A percentile compares a stretch with the other conserved stretches of the same genome.
Conservation (phyloP, 306 rosid genomes). For the Potentilla sterilis region DNA sequence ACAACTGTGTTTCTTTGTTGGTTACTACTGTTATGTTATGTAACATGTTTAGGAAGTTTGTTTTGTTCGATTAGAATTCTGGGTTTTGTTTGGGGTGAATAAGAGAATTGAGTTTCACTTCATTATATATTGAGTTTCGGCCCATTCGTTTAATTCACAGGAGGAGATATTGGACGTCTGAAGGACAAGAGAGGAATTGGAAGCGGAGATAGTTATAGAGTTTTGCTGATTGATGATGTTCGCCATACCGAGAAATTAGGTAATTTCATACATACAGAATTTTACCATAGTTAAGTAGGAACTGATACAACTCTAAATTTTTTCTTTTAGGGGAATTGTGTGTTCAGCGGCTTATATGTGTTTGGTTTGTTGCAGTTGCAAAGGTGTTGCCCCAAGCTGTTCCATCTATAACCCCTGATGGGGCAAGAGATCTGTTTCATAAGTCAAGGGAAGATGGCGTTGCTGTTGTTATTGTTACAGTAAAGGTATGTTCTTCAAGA, state of each 20-base stretch:
- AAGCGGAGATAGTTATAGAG: constrained; percentile 30
- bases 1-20: not conserved
- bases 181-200: constrained; percentile 22
- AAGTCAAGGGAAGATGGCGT: constrained; percentile 24
- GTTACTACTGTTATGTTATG: not conserved
- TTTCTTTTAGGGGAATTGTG: not conserved
- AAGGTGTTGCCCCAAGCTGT: constrained; percentile 30
- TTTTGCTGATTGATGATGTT: constrained; percentile 30
- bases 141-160: not conserved
- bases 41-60: not conserved
- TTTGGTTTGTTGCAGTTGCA: constrained; percentile 17
- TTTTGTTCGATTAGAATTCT: not conserved
- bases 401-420: constrained; percentile 21
- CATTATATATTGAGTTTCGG: too few species aligned
- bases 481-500: constrained; percentile 11
- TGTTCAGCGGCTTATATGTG: not conserved
- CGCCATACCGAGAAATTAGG: constrained; percentile 30
- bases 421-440: constrained; percentile 19
- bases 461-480: constrained; percentile 24
- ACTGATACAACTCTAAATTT: not conserved
- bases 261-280: not conserved
- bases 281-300: not conserved
- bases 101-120: not conserved
- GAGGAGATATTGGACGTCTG: constrained; percentile 29
- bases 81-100: not conserved